Evolutionary conservation across 805 yeast genomes (phyloP), one percentile per base, ranked within the genome.

Genomic region (Lipomyces anomalus): DNA sequence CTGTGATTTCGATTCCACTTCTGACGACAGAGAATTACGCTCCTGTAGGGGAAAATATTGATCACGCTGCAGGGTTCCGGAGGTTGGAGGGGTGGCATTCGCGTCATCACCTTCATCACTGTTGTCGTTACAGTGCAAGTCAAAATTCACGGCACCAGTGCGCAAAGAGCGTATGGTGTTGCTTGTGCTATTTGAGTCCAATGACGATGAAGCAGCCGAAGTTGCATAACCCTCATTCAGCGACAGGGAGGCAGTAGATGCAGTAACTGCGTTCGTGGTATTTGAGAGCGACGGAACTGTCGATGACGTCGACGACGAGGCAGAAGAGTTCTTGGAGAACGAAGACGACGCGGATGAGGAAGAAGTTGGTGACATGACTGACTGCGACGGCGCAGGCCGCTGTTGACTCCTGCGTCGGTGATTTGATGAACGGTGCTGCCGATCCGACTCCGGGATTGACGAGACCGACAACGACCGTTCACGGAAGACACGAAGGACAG

Each of bases 401-500:
- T 26, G 11, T 26, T 13, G 9, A 13, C 30, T 13, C 30, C 30
- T 9, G n/a, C n/a, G n/a, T n/a, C n/a, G n/a, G n/a, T n/a, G n/a
- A n/a, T n/a, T n/a, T n/a, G n/a, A n/a, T n/a, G n/a, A n/a, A n/a
- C n/a, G n/a, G n/a, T n/a, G n/a, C n/a, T n/a, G n/a, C n/a, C n/a
- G n/a, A n/a, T n/a, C n/a, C n/a, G n/a, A n/a, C n/a, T n/a, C n/a
- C 45, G 41, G n/a, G 13, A 40, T 9, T 17, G 28, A 30, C 3
- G 53, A 32, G 24, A 50, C 26, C 35, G 42, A 47, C 38, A 45
- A 47, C 38, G 46, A 28, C 13, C 41, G 38, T 24, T 42, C 34
- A 40, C 54, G 48, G 30, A 50, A 40, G 35, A 45, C 42, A 32
- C 52, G 52, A 34, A 48, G 36, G 20, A 48, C 39, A 6, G 52